Conservation (phyloP, 805 yeast species). For the Yamadazyma nakazawae region DNA sequence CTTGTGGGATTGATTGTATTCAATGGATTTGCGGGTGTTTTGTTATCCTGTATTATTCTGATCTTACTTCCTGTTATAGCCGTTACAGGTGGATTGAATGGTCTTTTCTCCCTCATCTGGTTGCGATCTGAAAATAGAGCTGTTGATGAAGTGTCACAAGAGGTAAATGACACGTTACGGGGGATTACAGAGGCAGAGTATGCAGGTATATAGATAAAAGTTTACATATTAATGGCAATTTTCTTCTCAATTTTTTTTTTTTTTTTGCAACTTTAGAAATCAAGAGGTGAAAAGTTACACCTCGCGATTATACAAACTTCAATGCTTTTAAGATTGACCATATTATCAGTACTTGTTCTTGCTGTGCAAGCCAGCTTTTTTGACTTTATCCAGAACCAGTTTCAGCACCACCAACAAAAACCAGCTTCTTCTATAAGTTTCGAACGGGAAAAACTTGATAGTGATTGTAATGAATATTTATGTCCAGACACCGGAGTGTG, state of each 20-base stretch:
- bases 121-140: constrained; percentile 81
- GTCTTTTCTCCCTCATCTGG: constrained; percentile 73
- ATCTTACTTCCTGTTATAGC: constrained; percentile 53
- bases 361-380: constrained; percentile 27
- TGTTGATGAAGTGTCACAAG: constrained; percentile 67
- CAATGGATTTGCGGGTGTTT: constrained; percentile 44
- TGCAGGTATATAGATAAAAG: not conserved
- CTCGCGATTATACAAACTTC: not conserved
- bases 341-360: constrained; percentile 12
- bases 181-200: not conserved
- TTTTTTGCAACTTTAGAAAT: constrained; percentile 3
- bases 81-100: constrained; percentile 69
- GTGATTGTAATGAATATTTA: constrained; percentile 59
- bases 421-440: constrained; percentile 19
- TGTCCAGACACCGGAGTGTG: constrained; percentile 85
- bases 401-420: constrained; percentile 15
- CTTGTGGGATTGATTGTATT: constrained; percentile 3
- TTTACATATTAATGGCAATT: not conserved
- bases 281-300: not conserved
- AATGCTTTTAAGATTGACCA: not conserved
- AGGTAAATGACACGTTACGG: constrained; percentile 41
- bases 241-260: constrained; percentile 4
- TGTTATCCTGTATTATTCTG: constrained; percentile 40
- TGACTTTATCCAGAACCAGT: constrained; percentile 30
- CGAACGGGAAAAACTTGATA: constrained; percentile 36